Base-by-base conservation (phyloP, 257 asterid species). In the Solanum virginianum region DNA sequence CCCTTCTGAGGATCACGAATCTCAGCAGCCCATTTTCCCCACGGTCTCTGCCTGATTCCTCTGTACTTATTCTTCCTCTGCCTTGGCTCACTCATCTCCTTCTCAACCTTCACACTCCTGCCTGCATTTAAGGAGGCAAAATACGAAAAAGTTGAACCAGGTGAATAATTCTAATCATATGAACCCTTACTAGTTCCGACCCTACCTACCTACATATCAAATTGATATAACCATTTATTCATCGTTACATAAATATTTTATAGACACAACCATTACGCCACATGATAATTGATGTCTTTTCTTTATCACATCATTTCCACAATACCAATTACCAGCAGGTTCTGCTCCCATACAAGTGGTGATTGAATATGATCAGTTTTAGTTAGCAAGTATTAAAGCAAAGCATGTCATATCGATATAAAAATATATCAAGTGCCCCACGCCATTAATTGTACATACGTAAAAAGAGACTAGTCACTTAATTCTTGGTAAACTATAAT, bases 21-120 rank as follows among this genome's bases (percentile, higher is more conserved):
- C 81, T 95, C 98, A 3, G 98, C 98, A 1, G 98, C 98, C 98
- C 98, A 95, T 88, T 95, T 94, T 9, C 98, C 98, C 98, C 98
- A 94, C 20, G 98, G 97, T 91, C 98, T 88, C 85, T 89, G 96
- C 85, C 98, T 87, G 84, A 94, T 95, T 66, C 98, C 98, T 88
- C 98, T 89, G 88, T 94, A 94, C 80, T 82, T 88, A 84, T 87
- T 93, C 88, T 93, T 95, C 81, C 95, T 91, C 1, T 88, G 54
- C 92, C 88, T 91, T 81, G 59, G 85, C 14, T 5, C 22, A 53
- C 49, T 77, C 11, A 32, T 85, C 22, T 63, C 24, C 80, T 89
- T 90, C 87, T 87, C 87, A 18, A 54, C 87, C 89, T 90, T 91
- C 77, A 85, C 85, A 17, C 74, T 55, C n/a, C 69, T 86, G 69